Evolutionary conservation across 2,329 filamentous ascomycete genomes (phyloP), one percentile per base, ranked within the genome.

Genomic region (Pyrenochaeta sp.): DNA sequence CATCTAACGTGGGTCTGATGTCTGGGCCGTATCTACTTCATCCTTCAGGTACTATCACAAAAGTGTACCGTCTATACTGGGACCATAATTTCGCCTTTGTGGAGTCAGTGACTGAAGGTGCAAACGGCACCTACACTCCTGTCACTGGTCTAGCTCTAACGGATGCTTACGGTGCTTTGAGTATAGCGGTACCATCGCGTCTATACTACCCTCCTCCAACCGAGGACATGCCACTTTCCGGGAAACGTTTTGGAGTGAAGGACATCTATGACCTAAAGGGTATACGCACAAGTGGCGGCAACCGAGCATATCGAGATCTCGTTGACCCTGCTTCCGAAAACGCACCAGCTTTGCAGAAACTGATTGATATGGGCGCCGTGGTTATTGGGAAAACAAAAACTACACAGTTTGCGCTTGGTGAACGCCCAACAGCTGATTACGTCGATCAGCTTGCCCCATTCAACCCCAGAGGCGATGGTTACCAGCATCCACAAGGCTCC

Each of bases 351-450:
- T 27, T 71, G 4, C 65, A 67, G 36, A 59, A 51, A 12, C 46
- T 69, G 10, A 50, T 69, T 3, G 54, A 58, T 34, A 40, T 54
- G 24, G 67, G 65, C 9, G 57, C 54, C 10, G 71, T 84, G 5
- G 69, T 86, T 7, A 75, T 86, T 0, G 83, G 84, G 1, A 85
- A 85, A 72, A 83, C 80, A 10, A 84, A 82, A 58, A 80, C 79
- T 2, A 76, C 79, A 0, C 81, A 83, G 58, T 80, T 86, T 50
- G 79, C 79, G 12, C 68, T 61, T 12, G 65, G 64, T 9, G 69
- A 74, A n/a, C 52, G 57, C 6, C 60, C 66, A n/a, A 68, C 62
- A 6, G 63, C 57, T 9, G 69, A 73, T 52, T 72, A 64, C 54
- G 60, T 73, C 9, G 69, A 74, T 45, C 63, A 67, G 9, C 59